Conservation (phyloP, 768 basidiomycete genomes). For the Pulveroboletus ravenelii region DNA sequence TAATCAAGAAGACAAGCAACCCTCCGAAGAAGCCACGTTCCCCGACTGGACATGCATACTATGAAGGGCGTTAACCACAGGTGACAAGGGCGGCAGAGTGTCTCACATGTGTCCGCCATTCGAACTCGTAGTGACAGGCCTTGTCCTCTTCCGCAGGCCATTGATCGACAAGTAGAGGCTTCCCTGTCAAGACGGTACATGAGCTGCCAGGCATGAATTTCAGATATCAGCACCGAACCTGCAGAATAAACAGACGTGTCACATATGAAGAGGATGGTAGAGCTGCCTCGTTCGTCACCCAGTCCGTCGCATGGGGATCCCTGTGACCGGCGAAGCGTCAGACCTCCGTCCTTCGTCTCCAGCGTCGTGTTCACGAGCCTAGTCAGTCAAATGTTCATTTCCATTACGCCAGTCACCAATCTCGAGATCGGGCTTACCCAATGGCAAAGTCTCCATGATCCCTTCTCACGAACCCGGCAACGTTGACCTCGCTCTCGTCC, state of each 20-base stretch:
- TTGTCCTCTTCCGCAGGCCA: conserved; percentile 56
- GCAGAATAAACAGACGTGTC: conserved; percentile 56
- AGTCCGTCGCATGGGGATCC: conserved; percentile 63
- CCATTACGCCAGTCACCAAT: too few species aligned
- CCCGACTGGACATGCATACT: conserved; percentile 72
- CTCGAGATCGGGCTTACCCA: conserved; percentile 42
- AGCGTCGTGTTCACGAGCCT: conserved; percentile 57
- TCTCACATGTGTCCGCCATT: conserved; percentile 79
- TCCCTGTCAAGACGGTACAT: conserved; percentile 28
- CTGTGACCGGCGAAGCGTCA: conserved; percentile 52
- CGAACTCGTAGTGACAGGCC: conserved; percentile 76
- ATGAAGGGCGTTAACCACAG: background rate
- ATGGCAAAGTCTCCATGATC: conserved; percentile 67
- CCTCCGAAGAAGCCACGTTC: conserved; percentile 48
- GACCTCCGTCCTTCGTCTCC: conserved; percentile 44
- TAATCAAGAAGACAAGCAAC: conserved; percentile 51
- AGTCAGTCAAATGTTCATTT: background rate
- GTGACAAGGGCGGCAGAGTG: background rate
- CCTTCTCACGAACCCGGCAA: conserved; percentile 59
- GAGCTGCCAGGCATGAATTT: background rate
- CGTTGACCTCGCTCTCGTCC: conserved; percentile 41
- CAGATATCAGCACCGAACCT: conserved; percentile 30
- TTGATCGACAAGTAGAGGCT: conserved; percentile 56
- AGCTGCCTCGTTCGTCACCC: conserved; percentile 46
- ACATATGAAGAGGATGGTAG: conserved; percentile 74